These are phyloP conservation scores for Cornus kousa DNA, from an alignment of 148 eudicot genomes.

Conservation along the genomic window DNA sequence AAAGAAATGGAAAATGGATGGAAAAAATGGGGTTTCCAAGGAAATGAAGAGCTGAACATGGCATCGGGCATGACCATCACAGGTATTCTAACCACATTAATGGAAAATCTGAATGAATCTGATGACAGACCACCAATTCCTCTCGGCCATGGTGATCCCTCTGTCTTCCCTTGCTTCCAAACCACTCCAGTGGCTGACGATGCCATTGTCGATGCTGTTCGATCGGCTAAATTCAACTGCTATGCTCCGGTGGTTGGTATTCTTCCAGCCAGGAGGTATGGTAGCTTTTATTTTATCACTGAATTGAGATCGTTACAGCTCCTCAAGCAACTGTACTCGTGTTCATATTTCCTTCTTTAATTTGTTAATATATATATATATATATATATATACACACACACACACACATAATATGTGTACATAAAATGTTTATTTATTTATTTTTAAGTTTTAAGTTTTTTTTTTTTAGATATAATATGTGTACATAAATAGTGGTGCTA, in stretches of 20 bases:
- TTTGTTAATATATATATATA: too few relatives aligned
- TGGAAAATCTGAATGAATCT: slow-evolving; percentile 22
- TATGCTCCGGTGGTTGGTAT: slow-evolving; percentile 41
- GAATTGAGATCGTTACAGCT: too few relatives aligned
- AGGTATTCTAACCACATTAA: slow-evolving; percentile 26
- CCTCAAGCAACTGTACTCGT: too few relatives aligned
- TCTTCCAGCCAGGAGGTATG: slow-evolving; percentile 50
- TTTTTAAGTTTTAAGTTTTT: too few relatives aligned
- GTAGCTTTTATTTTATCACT: too few relatives aligned
- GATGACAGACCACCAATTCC: slow-evolving; percentile 36
- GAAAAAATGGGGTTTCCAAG: slow-evolving; percentile 35
- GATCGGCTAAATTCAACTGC: slow-evolving; percentile 42
- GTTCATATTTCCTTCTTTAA: too few relatives aligned
- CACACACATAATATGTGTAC: too few relatives aligned
- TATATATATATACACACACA: too few relatives aligned
- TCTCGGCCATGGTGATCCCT: slow-evolving; percentile 66
- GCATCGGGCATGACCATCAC: slow-evolving; percentile 34
- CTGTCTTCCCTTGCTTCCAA: slow-evolving; percentile 46
- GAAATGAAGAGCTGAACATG: slow-evolving; percentile 18
- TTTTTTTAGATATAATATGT: too few relatives aligned
- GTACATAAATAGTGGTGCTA: too few relatives aligned
- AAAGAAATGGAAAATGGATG: not conserved
- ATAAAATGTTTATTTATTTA: too few relatives aligned
- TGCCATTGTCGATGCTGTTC: slow-evolving; percentile 47
- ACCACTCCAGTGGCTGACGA: slow-evolving; percentile 43